These are phyloP conservation scores for Ascocoryne sarcoides DNA, from an alignment of 2,329 filamentous ascomycete genomes.

Conservation along the genomic window DNA sequence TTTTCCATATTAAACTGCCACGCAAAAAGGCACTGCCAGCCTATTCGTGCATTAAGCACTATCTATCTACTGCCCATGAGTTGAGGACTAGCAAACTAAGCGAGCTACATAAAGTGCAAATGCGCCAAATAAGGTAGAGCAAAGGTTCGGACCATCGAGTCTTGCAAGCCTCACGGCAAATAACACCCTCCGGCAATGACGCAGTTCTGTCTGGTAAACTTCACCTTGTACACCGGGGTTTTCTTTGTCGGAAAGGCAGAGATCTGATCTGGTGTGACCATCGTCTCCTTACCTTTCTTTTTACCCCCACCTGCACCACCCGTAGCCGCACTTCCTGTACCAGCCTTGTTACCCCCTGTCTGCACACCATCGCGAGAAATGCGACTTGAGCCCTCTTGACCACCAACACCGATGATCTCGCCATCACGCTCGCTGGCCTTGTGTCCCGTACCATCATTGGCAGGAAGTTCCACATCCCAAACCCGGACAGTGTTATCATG, in stretches of 20 bases:
- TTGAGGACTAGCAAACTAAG: too few species aligned
- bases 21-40: too few species aligned
- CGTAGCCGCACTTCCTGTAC: neutral
- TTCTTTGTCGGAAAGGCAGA: constrained; percentile 94
- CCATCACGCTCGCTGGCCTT: too few species aligned
- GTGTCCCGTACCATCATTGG: constrained; percentile 55
- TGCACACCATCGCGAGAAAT: constrained; percentile 18
- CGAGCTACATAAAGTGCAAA: too few species aligned
- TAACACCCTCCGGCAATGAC: constrained; percentile 76
- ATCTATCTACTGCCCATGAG: too few species aligned
- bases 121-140: too few species aligned
- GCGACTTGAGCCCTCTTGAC: constrained; percentile 42
- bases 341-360: constrained; percentile 10
- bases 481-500: constrained; percentile 88
- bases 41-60: too few species aligned
- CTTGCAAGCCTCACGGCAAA: constrained; percentile 9
- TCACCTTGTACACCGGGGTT: constrained; percentile 84
- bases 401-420: constrained; percentile 31
- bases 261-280: constrained; percentile 88
- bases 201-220: constrained; percentile 92
- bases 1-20: too few species aligned
- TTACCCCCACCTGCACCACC: constrained; percentile 35
- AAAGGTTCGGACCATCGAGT: too few species aligned
- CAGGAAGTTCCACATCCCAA: constrained; percentile 55
- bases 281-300: constrained; percentile 85